Conservation (phyloP, 495 filamentous ascomycete genomes). For the Talaromyces ruber region DNA sequence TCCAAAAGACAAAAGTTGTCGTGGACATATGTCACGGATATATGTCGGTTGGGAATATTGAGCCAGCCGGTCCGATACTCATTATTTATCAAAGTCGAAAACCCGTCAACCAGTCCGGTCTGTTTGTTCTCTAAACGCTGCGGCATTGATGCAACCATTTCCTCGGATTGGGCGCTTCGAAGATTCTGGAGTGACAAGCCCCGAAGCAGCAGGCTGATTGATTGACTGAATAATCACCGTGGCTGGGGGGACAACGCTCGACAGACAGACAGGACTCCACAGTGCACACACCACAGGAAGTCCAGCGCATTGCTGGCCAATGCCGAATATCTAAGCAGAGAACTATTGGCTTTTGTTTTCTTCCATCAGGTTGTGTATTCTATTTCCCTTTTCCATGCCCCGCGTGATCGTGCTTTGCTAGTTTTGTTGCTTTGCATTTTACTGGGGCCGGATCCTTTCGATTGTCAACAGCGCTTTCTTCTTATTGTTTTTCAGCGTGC, state of each 20-base stretch:
- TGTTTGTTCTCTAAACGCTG: not conserved
- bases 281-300: not conserved
- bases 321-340: not conserved
- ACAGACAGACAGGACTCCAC: not conserved
- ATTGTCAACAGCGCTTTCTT: not conserved
- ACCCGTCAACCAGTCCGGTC: not conserved
- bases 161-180: not conserved
- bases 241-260: not conserved
- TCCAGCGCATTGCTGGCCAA: conserved; percentile 10
- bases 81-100: not conserved
- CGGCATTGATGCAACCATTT: not conserved
- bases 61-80: not conserved
- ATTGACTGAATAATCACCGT: not conserved
- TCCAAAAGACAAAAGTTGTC: too few species aligned
- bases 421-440: not conserved
- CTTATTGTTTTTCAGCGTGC: not conserved
- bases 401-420: conserved; percentile 3
- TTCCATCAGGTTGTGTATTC: not conserved
- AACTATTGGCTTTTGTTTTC: not conserved
- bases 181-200: not conserved
- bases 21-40: not conserved
- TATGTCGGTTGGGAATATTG: not conserved
- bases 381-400: not conserved
- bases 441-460: not conserved
- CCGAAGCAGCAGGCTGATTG: not conserved